Percentiles rank a stretch among this genome's conserved stretches.
These are phyloP conservation scores for Planoprotostelium fungivorum DNA, from an alignment of 78 protist genomes.

Conservation along the genomic window DNA sequence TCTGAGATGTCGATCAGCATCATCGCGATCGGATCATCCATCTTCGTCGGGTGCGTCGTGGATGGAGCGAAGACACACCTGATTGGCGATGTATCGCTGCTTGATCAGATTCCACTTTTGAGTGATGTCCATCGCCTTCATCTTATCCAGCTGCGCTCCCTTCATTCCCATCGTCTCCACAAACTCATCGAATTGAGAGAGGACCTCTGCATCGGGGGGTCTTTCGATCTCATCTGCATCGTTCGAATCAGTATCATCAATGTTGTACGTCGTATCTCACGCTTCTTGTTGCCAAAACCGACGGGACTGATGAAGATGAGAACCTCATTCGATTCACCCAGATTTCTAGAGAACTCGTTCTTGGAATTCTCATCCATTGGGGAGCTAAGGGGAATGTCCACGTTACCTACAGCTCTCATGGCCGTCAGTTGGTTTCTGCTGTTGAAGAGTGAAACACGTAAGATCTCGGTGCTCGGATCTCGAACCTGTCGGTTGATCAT, in stretches of 20 bases:
- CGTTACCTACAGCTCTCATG: not conserved
- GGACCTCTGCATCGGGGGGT: not conserved
- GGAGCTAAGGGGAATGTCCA: not conserved
- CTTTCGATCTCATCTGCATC: not conserved
- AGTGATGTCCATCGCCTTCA: not conserved
- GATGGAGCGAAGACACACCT: not conserved
- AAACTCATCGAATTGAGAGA: not conserved
- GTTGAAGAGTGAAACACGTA: not conserved
- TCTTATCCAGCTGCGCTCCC: not conserved
- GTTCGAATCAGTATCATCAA: not conserved
- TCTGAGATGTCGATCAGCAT: not conserved
- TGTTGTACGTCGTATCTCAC: not conserved
- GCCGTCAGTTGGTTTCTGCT: not conserved
- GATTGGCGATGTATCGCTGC: not conserved
- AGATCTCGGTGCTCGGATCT: not conserved
- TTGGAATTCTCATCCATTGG: not conserved
- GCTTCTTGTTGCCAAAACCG: not conserved
- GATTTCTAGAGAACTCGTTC: not conserved
- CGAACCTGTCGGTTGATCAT: not conserved
- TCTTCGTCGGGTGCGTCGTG: not conserved
- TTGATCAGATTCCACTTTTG: not conserved
- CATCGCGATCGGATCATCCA: not conserved
- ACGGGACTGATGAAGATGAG: not conserved
- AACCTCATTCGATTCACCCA: not conserved
- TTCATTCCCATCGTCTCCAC: not conserved